phyloP scores from a whole-genome alignment of 768 basidiomycete genomes.

The Amanita brunnescens region DNA sequence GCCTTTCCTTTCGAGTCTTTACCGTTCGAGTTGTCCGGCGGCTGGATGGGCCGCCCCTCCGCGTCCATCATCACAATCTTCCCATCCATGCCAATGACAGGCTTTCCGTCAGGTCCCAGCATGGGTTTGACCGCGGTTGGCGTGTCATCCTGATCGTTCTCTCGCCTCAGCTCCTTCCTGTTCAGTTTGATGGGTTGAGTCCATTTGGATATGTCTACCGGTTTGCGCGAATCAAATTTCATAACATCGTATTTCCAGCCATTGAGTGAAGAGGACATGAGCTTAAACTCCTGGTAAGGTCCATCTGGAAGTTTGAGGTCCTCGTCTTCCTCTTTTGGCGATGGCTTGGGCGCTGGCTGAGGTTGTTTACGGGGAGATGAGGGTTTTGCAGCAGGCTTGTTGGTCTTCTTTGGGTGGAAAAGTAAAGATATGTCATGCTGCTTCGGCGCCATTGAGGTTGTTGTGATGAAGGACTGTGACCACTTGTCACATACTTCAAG shows the following conservation, averaged over 20 bases:
- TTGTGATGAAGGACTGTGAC: neutral
- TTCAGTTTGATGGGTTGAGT: conserved; percentile 75
- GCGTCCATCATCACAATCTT: conserved; percentile 75
- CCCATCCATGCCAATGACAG: conserved; percentile 70
- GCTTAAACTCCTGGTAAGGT: conserved; percentile 65
- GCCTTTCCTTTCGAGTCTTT: conserved; percentile 36
- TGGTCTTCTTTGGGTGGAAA: conserved; percentile 63
- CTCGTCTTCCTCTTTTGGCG: conserved; percentile 41
- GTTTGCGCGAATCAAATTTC: conserved; percentile 77
- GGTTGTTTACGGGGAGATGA: conserved; percentile 31
- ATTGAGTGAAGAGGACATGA: conserved; percentile 72
- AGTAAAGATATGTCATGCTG: conserved; percentile 35
- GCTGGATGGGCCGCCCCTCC: conserved; percentile 64
- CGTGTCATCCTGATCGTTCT: conserved; percentile 24
- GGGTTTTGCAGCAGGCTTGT: conserved; percentile 21
- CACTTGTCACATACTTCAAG: neutral
- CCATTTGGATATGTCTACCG: conserved; percentile 64
- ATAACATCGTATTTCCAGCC: conserved; percentile 91
- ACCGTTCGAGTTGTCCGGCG: conserved; percentile 17
- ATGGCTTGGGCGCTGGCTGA: conserved; percentile 30
- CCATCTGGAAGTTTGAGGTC: conserved; percentile 52
- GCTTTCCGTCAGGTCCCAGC: conserved; percentile 78
- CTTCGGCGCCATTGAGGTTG: conserved; percentile 33
- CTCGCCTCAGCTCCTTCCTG: conserved; percentile 67
- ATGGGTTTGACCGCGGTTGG: conserved; percentile 60